Conservation (phyloP, 106 monocot species). For the Cymbidium sinense region DNA sequence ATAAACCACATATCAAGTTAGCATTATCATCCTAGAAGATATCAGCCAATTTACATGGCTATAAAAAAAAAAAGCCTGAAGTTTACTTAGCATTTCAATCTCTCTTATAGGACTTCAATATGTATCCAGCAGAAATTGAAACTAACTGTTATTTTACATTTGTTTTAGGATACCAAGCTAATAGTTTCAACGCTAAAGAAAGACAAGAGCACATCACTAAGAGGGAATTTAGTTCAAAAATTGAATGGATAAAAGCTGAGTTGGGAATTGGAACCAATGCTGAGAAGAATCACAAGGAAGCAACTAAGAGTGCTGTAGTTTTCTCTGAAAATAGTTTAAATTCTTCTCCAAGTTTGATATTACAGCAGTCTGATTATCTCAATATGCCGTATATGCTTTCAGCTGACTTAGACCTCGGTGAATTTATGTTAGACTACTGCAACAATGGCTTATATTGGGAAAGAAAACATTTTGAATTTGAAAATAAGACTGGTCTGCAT, state of each 20-base stretch:
- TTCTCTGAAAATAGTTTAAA: neutral
- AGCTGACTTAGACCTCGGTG: conserved; percentile 13
- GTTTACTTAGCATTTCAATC: neutral
- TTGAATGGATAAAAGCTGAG: conserved; percentile 16
- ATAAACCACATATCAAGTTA: neutral
- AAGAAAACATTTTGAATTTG: conserved; percentile 8
- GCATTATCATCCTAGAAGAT: neutral
- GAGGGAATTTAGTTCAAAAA: conserved; percentile 15
- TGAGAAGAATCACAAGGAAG: conserved; percentile 22
- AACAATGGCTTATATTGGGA: neutral
- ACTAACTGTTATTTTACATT: neutral
- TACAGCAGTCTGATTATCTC: conserved; percentile 1
- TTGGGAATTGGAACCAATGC: neutral
- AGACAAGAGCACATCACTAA: conserved; percentile 14
- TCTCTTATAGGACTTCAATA: neutral
- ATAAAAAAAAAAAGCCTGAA: neutral
- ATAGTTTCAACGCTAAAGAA: conserved; percentile 35
- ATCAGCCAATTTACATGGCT: neutral
- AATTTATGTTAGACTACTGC: conserved; percentile 25
- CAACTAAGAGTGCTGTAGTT: neutral
- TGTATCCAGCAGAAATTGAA: neutral
- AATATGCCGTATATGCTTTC: conserved; percentile 9
- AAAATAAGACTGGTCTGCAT: conserved; percentile 9
- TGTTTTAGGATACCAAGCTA: conserved; percentile 25
- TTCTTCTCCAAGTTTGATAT: conserved; percentile 9